Evolutionary conservation across 495 filamentous ascomycete species (phyloP).

Genomic region (Hypoxylon lenormandii): DNA sequence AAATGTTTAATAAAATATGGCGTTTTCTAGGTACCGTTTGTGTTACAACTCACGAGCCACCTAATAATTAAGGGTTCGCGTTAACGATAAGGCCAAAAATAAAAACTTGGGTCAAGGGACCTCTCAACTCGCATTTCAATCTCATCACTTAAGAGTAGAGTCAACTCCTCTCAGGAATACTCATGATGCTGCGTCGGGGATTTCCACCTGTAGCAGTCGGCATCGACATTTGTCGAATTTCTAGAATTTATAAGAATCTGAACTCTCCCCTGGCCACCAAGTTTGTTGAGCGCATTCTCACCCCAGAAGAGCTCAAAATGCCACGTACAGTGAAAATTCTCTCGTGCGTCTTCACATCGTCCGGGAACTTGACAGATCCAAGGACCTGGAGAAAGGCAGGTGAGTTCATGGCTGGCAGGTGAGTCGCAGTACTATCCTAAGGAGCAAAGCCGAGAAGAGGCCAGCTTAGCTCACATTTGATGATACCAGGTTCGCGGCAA

Average conservation of each 20-base stretch:
- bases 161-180: background rate
- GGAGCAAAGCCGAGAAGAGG: background rate
- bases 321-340: slow-evolving; percentile 11
- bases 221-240: slow-evolving; percentile 67
- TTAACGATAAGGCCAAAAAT: slow-evolving; percentile 1
- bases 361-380: background rate
- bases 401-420: slow-evolving; percentile 66
- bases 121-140: background rate
- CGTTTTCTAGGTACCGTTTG: too few species aligned
- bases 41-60: too few species aligned
- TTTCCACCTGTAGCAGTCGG: slow-evolving; percentile 64
- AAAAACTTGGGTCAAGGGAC: background rate
- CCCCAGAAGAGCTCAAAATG: slow-evolving; percentile 50
- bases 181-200: slow-evolving; percentile 12
- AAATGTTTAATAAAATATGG: background rate
- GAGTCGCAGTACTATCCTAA: slow-evolving; percentile 29
- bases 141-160: background rate
- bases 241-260: slow-evolving; percentile 58
- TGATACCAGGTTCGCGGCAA: slow-evolving; percentile 67
- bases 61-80: background rate
- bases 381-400: slow-evolving; percentile 35
- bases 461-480: slow-evolving; percentile 10
- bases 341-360: slow-evolving; percentile 8
- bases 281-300: slow-evolving; percentile 60
- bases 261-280: slow-evolving; percentile 32